phyloP scores from a whole-genome alignment of 495 filamentous ascomycete species.

The Penicillium salamii region DNA sequence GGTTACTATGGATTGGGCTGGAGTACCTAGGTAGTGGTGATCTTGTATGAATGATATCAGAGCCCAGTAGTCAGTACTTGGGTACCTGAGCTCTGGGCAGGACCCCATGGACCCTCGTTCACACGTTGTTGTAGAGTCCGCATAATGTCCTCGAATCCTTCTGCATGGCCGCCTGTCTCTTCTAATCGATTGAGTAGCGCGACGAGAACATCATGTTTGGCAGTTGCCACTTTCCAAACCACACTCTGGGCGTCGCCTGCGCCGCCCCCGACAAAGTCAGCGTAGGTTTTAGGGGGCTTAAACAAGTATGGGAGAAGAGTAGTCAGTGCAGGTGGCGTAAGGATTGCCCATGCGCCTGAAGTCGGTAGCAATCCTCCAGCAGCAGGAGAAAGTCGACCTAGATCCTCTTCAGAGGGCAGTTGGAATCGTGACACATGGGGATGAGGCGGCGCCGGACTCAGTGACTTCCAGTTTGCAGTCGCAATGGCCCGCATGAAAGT shows the following conservation, averaged over 20 bases:
- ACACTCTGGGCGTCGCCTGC: constrained; percentile 56
- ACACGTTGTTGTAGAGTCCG: constrained; percentile 42
- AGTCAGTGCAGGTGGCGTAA: constrained; percentile 50
- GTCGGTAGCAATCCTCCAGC: constrained; percentile 39
- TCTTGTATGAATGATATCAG: constrained; percentile 16
- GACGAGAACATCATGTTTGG: constrained; percentile 56
- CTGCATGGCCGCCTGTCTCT: constrained; percentile 25
- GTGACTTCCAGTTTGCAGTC: constrained; percentile 52
- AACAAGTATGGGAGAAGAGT: constrained; percentile 58
- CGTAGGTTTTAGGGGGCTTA: constrained; percentile 54
- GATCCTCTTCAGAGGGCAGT: constrained; percentile 40
- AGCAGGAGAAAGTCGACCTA: constrained; percentile 37
- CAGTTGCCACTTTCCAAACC: constrained; percentile 57
- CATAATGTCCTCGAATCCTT: constrained; percentile 45
- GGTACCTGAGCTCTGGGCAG: constrained; percentile 25
- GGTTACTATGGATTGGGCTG: too few species aligned
- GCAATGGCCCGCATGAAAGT: constrained; percentile 51
- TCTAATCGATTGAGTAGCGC: constrained; percentile 38
- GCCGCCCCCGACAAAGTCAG: constrained; percentile 56
- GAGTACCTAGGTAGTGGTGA: neutral
- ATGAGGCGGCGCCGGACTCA: constrained; percentile 20
- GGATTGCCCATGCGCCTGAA: constrained; percentile 49
- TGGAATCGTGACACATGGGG: constrained; percentile 35
- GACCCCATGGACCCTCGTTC: constrained; percentile 43
- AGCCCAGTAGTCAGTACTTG: constrained; percentile 38